Percentiles rank a stretch among this genome's conserved stretches.
These are phyloP conservation scores for Leishmania guyanensis DNA, from an alignment of 208 protist genomes.

Conservation along the genomic window DNA sequence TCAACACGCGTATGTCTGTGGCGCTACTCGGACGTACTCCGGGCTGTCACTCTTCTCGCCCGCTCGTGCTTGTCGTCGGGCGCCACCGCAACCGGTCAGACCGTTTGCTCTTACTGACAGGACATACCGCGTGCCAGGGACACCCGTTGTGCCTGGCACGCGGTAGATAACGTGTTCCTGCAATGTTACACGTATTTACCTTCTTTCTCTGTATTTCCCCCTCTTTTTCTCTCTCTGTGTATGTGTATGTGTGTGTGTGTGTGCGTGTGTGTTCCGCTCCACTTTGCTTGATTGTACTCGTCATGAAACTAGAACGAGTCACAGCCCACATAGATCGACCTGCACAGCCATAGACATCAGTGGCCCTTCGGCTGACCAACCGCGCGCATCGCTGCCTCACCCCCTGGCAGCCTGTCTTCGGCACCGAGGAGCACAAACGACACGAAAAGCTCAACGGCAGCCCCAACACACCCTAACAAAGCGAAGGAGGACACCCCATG, in stretches of 20 bases:
- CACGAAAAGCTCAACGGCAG: neutral
- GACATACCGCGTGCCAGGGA: neutral
- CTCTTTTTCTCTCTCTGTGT: neutral
- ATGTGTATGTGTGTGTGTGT: too few species aligned
- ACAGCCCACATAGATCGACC: conserved; percentile 12
- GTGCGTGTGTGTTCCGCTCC: neutral
- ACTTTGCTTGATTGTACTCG: neutral
- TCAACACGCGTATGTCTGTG: neutral
- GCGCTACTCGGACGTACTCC: neutral
- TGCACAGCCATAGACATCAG: conserved; percentile 21
- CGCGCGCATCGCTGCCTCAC: neutral
- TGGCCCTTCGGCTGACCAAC: neutral
- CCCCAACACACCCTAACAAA: neutral
- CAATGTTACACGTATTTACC: too few species aligned
- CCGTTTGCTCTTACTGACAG: neutral
- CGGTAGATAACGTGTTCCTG: neutral
- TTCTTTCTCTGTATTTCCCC: neutral
- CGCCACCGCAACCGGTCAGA: neutral
- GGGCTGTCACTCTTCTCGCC: neutral
- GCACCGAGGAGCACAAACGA: neutral
- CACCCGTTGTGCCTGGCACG: neutral
- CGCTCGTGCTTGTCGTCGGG: neutral
- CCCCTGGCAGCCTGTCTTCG: neutral
- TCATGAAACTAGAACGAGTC: neutral
- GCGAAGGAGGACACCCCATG: conserved; percentile 27